These are phyloP conservation scores for Infundibulicybe gibba DNA, from an alignment of 768 basidiomycete genomes.

Conservation along the genomic window DNA sequence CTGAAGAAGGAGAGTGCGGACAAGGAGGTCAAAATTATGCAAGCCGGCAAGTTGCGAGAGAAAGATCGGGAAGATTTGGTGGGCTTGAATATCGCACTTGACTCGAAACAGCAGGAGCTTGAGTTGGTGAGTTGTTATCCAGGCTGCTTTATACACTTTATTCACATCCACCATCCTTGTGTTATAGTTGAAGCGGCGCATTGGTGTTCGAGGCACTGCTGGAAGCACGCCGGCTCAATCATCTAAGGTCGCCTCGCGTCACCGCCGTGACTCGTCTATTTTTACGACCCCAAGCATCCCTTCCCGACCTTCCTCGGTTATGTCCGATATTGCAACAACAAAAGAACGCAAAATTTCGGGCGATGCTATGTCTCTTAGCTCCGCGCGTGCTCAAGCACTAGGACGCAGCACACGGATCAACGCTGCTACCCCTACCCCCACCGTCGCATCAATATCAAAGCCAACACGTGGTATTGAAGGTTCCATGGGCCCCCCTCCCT, in stretches of 20 bases:
- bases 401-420: conserved; percentile 51
- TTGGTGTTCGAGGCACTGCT: conserved; percentile 52
- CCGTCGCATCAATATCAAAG: conserved; percentile 16
- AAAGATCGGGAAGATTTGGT: conserved; percentile 74
- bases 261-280: conserved; percentile 54
- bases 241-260: conserved; percentile 26
- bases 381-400: conserved; percentile 36
- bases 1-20: conserved; percentile 81
- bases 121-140: conserved; percentile 61
- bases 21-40: conserved; percentile 77
- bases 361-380: conserved; percentile 24
- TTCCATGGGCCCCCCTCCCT: conserved; percentile 50
- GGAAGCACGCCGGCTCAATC: conserved; percentile 53
- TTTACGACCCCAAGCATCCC: conserved; percentile 46
- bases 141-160: not conserved
- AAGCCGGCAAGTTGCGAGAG: conserved; percentile 61
- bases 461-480: conserved; percentile 24
- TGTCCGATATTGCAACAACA: conserved; percentile 47
- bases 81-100: conserved; percentile 88
- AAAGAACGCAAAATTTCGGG: conserved; percentile 34
- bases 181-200: conserved; percentile 58
- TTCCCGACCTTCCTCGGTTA: conserved; percentile 51
- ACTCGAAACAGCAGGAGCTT: conserved; percentile 92
- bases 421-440: conserved; percentile 18
- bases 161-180: too few relatives aligned